A percentile compares a stretch with the other conserved stretches of the same genome.
Conservation (phyloP, 768 basidiomycete genomes). For the Auricularia heimuer region DNA sequence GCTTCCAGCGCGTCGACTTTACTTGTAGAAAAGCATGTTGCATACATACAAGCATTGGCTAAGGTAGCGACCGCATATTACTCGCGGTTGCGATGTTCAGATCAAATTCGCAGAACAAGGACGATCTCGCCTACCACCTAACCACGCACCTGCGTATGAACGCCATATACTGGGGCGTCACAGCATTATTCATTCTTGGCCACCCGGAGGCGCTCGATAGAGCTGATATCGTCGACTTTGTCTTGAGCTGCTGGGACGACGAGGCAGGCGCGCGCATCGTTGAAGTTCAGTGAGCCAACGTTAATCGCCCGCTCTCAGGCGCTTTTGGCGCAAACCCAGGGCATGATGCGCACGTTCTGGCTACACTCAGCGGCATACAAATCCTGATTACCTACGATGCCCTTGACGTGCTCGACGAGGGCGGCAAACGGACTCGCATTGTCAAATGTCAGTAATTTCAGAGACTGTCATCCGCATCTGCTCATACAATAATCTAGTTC, state of each 20-base stretch:
- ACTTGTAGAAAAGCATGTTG: slow-evolving; percentile 7
- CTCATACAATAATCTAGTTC: slow-evolving; percentile 39
- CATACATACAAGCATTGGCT: slow-evolving; percentile 15
- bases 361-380: slow-evolving; percentile 88
- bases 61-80: slow-evolving; percentile 15
- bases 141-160: slow-evolving; percentile 92
- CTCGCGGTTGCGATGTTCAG: background rate
- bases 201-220: slow-evolving; percentile 67
- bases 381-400: slow-evolving; percentile 82
- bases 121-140: slow-evolving; percentile 81
- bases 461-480: background rate
- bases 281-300: background rate
- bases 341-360: slow-evolving; percentile 82
- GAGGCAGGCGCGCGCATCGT: slow-evolving; percentile 47
- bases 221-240: slow-evolving; percentile 79
- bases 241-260: slow-evolving; percentile 93
- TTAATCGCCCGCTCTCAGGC: slow-evolving; percentile 35
- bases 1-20: background rate
- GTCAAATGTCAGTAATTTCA: slow-evolving; percentile 49
- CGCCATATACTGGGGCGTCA: slow-evolving; percentile 94
- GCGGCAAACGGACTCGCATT: slow-evolving; percentile 37
- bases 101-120: slow-evolving; percentile 41
- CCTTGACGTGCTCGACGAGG: slow-evolving; percentile 53
- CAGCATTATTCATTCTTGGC: slow-evolving; percentile 75
- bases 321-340: slow-evolving; percentile 87